phyloP scores from a whole-genome alignment of 2,329 filamentous ascomycete genomes.

The Cercospora janseana region DNA sequence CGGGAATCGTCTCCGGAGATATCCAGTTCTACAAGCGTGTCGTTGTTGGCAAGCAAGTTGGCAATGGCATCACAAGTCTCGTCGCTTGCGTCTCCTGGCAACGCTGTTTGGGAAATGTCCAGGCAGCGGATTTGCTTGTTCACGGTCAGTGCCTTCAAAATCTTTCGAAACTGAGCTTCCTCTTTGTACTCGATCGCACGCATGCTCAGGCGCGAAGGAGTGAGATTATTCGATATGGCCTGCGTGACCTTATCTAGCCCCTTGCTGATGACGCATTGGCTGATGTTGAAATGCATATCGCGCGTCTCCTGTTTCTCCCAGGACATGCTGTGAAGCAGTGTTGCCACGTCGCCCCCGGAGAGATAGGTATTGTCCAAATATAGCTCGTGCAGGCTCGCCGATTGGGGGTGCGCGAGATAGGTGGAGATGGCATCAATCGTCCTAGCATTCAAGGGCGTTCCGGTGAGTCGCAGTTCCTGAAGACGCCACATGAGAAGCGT shows the following conservation, averaged over 20 bases:
- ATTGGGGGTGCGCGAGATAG: conserved; percentile 57
- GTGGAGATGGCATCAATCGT: conserved; percentile 63
- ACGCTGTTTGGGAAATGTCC: conserved; percentile 67
- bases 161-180: conserved; percentile 61
- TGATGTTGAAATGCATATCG: conserved; percentile 64
- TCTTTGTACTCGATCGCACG: conserved; percentile 67
- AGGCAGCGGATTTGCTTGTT: conserved; percentile 64
- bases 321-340: conserved; percentile 63
- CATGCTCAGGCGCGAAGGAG: conserved; percentile 64
- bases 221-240: conserved; percentile 52
- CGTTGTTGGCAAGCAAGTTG: conserved; percentile 64
- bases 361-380: conserved; percentile 66
- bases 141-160: conserved; percentile 60
- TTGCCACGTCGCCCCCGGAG: conserved; percentile 62
- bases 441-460: conserved; percentile 59
- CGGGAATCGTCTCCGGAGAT: conserved; percentile 70
- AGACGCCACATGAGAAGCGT: conserved; percentile 66
- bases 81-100: conserved; percentile 66
- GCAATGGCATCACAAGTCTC: conserved; percentile 65
- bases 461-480: conserved; percentile 64
- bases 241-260: conserved; percentile 53
- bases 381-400: conserved; percentile 59
- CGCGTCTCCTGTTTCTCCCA: conserved; percentile 45
- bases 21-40: conserved; percentile 64
- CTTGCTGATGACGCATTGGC: conserved; percentile 59